Base-by-base conservation (phyloP, 192 early-diverging fungal genomes). In the Coemansia sp. region DNA sequence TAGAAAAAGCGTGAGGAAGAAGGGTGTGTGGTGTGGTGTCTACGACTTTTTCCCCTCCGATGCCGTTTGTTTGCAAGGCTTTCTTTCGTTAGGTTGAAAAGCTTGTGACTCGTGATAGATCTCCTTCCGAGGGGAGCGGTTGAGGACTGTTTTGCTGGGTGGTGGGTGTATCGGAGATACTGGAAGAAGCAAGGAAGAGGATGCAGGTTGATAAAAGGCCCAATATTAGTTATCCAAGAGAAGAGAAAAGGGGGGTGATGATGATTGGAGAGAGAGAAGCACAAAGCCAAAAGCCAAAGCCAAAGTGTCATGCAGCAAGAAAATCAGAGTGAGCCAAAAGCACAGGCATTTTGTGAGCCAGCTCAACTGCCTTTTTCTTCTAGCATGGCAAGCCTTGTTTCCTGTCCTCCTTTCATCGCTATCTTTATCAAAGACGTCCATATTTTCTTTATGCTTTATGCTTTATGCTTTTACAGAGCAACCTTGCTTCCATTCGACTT, bases 1-100 rank as follows among this genome's bases (percentile, higher is more conserved):
- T 42, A 59, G 41, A 45, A 33, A 27, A 52, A 15, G 38, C 60
- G n/a, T n/a, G n/a, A n/a, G n/a, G n/a, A n/a, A n/a, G n/a, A n/a
- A n/a, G n/a, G n/a, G n/a, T n/a, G n/a, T n/a, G n/a, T n/a, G n/a
- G n/a, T n/a, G n/a, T n/a, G n/a, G n/a, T n/a, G n/a, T n/a, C n/a
- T n/a, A n/a, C n/a, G n/a, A n/a, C n/a, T n/a, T n/a, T n/a, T n/a
- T n/a, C n/a, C n/a, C n/a, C n/a, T n/a, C n/a, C n/a, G n/a, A n/a
- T n/a, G n/a, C n/a, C n/a, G n/a, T n/a, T n/a, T n/a, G n/a, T n/a
- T n/a, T n/a, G n/a, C n/a, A n/a, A n/a, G n/a, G n/a, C n/a, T n/a
- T n/a, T n/a, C n/a, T n/a, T n/a, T n/a, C n/a, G n/a, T n/a, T n/a
- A n/a, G n/a, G n/a, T n/a, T n/a, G n/a, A 36, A 45, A 61, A 11